Evolutionary conservation across 305 asterid genomes (phyloP).

Genomic region (Fraxinus nigra): DNA sequence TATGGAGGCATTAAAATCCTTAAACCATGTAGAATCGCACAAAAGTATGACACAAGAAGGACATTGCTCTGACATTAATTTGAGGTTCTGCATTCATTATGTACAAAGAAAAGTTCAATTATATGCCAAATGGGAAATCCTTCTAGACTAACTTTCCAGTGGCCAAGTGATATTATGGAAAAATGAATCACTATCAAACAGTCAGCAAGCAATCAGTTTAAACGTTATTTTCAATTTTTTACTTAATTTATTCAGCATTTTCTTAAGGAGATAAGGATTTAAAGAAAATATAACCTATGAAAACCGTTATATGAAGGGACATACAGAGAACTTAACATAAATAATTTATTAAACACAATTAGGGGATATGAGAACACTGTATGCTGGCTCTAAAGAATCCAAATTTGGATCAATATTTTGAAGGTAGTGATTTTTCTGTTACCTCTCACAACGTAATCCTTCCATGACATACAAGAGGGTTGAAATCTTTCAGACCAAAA

Average conservation of each 20-base stretch:
- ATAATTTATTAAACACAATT: background rate
- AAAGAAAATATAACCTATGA: slow-evolving; percentile 7
- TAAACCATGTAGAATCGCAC: background rate
- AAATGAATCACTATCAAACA: background rate
- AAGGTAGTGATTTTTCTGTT: slow-evolving; percentile 13
- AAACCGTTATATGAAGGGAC: background rate
- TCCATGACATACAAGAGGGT: slow-evolving; percentile 81
- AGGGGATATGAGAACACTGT: background rate
- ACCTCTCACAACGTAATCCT: slow-evolving; percentile 88
- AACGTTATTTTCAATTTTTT: background rate
- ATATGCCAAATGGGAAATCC: background rate
- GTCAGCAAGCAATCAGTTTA: background rate
- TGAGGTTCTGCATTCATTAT: background rate
- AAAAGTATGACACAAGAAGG: background rate
- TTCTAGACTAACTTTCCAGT: background rate
- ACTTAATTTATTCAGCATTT: background rate
- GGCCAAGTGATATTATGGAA: background rate
- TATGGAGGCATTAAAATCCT: background rate
- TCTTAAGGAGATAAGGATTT: background rate
- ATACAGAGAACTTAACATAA: background rate
- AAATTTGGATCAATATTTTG: background rate
- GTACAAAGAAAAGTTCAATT: background rate
- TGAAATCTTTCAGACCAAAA: slow-evolving; percentile 81
- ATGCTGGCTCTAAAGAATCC: background rate
- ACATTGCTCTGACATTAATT: background rate